Evolutionary conservation across 1,284 basidiomycete species (phyloP), one percentile per base, ranked within the genome.

Genomic region (Crepidotus sp.): DNA sequence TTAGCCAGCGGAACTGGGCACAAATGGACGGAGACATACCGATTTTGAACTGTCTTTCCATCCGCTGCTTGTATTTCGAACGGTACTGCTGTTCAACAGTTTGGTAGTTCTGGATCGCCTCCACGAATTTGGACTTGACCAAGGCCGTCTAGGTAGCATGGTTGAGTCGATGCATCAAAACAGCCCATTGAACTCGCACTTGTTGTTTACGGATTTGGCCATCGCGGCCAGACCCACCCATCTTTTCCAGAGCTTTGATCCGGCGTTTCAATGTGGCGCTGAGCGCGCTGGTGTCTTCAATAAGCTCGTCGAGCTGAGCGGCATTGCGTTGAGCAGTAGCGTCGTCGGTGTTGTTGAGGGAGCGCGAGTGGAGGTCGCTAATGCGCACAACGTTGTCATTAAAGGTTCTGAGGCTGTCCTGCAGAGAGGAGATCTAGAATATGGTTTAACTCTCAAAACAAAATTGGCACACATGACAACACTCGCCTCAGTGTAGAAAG

Each of bases 21-120:
- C 13, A 27, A 39, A 19, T 14, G 40, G 45, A 36, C 37, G 21
- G 27, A 11, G 36, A 19, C 74, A 7, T 43, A 84, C 85, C 85
- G 55, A 98, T 98, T 68, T 84, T 91, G 72, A 86, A 95, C 68
- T 98, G 96, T 52, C 96, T 78, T 68, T 95, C 94, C 70, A 95
- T 82, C 35, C 93, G 76, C 62, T 94, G 89, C 66, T 91, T 91
- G 67, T 96, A 93, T 69, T 90, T 94, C 54, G 84, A 76, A 47
- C 95, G 82, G 63, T 88, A 91, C 59, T 90, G 83, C 64, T 93
- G 86, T 68, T 99, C 96, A 18, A 96, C 90, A 31, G 79, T 77
- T 67, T 97, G 92, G 59, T 87, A 89, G 53, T 71, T 78, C 64
- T 89, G 83, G 50, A 89, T 86, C n/a, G 85, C 84, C 54, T 88